These are phyloP conservation scores for Fraxinus angustifolia DNA, from an alignment of 305 asterid species.

Conservation along the genomic window DNA sequence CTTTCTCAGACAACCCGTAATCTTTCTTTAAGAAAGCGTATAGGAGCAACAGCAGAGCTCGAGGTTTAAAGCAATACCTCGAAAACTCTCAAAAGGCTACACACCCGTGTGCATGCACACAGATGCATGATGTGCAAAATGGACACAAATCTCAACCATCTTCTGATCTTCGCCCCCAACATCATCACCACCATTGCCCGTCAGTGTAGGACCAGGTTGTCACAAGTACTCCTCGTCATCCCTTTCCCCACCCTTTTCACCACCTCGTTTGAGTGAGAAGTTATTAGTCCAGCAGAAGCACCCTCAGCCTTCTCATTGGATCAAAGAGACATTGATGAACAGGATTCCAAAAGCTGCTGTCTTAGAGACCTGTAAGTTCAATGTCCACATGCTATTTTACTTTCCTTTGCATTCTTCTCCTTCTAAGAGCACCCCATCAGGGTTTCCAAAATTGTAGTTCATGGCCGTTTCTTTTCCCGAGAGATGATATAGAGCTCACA, in stretches of 20 bases:
- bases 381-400: not conserved
- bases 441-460: not conserved
- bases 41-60: not conserved
- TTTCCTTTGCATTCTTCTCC: not conserved
- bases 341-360: slow-evolving; percentile 3
- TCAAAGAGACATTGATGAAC: not conserved
- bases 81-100: not conserved
- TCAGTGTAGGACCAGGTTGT: slow-evolving; percentile 26
- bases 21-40: not conserved
- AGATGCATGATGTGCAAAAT: not conserved
- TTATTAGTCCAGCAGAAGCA: not conserved
- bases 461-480: not conserved
- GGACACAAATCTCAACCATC: not conserved
- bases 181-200: slow-evolving; percentile 22
- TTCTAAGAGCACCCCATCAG: not conserved
- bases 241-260: not conserved
- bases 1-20: not conserved
- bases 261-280: not conserved
- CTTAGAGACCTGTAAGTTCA: slow-evolving; percentile 26
- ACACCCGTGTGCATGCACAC: not conserved
- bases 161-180: not conserved
- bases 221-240: slow-evolving; percentile 16
- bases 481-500: not conserved
- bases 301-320: slow-evolving; percentile 21
- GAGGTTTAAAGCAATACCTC: not conserved